Percentiles rank a stretch among this genome's conserved stretches.
phyloP scores from a whole-genome alignment of 225 moss, liverwort and hornwort genomes.

The Neckera pumila region DNA sequence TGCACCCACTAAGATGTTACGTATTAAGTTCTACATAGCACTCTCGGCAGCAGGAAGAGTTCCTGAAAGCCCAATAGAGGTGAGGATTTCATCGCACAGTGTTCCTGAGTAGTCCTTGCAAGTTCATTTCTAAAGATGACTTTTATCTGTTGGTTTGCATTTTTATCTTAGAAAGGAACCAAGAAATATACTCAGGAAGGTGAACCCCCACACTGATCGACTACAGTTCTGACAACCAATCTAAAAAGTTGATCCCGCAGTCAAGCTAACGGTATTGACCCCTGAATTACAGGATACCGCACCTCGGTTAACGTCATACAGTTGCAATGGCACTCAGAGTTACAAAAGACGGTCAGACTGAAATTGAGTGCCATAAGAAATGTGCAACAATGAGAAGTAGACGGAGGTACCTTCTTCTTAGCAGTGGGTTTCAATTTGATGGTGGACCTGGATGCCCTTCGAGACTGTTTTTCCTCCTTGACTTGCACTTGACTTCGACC shows the following conservation, averaged over 20 bases:
- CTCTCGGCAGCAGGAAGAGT: neutral
- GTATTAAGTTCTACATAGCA: neutral
- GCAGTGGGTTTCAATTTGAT: neutral
- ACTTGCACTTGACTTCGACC: neutral
- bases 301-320: neutral
- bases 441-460: constrained; percentile 4
- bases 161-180: neutral
- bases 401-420: constrained; percentile 12
- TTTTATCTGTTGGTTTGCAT: neutral
- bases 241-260: neutral
- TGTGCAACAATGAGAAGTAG: neutral
- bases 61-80: neutral
- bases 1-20: neutral
- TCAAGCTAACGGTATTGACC: neutral
- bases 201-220: neutral
- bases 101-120: neutral
- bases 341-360: neutral
- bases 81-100: neutral
- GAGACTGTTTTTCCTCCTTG: constrained; percentile 1
- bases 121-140: neutral
- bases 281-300: neutral
- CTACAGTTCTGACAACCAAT: neutral
- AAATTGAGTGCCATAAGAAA: neutral
- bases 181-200: neutral
- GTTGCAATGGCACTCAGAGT: neutral